Conservation (phyloP, 2,329 filamentous ascomycete genomes). For the Alternaria sp. region DNA sequence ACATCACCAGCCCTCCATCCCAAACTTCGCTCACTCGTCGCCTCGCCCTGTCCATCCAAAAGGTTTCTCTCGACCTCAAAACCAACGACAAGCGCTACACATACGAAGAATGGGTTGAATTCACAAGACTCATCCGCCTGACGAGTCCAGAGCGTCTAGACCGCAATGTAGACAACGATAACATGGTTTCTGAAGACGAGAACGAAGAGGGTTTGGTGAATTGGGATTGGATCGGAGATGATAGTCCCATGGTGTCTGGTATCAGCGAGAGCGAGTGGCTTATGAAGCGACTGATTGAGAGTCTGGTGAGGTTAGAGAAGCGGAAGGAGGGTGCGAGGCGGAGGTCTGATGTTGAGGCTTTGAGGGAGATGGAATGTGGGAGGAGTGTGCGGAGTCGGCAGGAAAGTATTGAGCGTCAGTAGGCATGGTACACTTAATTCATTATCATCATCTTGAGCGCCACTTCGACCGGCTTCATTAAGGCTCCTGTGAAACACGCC, state of each 20-base stretch:
- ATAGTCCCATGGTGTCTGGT: conserved; percentile 70
- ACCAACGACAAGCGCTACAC: conserved; percentile 68
- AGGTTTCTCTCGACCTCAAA: conserved; percentile 68
- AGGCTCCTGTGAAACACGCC: too few species aligned
- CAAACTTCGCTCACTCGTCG: conserved; percentile 63
- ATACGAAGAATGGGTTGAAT: conserved; percentile 88
- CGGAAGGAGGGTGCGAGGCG: conserved; percentile 22
- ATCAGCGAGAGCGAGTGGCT: conserved; percentile 71
- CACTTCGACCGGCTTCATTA: too few species aligned
- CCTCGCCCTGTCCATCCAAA: conserved; percentile 73
- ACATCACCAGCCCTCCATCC: conserved; percentile 27
- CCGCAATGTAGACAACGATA: conserved; percentile 8
- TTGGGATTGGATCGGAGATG: conserved; percentile 76
- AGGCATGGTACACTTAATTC: not conserved
- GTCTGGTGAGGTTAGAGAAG: conserved; percentile 54
- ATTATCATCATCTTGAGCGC: too few species aligned
- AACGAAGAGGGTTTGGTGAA: conserved; percentile 66
- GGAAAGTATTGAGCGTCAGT: not conserved
- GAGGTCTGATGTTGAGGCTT: not conserved
- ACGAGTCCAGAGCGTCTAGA: conserved; percentile 34
- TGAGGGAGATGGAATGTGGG: conserved; percentile 5
- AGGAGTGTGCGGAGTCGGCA: not conserved
- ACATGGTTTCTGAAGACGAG: conserved; percentile 56
- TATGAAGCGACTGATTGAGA: conserved; percentile 69
- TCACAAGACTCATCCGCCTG: conserved; percentile 74